Percentiles rank a stretch among this genome's conserved stretches.
Conservation (phyloP, 192 early-diverging fungal genomes). For the Geosiphon pyriformis region DNA sequence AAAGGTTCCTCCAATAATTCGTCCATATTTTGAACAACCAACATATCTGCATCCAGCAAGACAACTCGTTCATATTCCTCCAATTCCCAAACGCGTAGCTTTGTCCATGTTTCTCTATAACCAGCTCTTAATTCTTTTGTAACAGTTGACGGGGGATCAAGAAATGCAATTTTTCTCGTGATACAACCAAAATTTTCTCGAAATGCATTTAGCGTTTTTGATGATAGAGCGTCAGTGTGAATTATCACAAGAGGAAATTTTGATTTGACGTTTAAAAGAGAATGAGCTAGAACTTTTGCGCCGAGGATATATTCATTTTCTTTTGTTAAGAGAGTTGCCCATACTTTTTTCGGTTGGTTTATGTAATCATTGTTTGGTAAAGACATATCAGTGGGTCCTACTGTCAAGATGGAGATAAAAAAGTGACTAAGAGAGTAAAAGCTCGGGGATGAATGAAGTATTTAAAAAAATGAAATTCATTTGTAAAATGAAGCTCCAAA, state of each 20-base stretch:
- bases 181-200: conserved; percentile 12
- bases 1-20: conserved; percentile 47
- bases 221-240: conserved; percentile 7
- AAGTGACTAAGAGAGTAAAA: too few species aligned
- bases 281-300: conserved; percentile 20
- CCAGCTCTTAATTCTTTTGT: not conserved
- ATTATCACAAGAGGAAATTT: conserved; percentile 20
- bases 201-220: not conserved
- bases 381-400: too few species aligned
- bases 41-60: conserved; percentile 68
- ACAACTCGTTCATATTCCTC: conserved; percentile 48
- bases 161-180: conserved; percentile 1
- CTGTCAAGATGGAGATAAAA: too few species aligned
- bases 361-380: too few species aligned
- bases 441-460: too few species aligned
- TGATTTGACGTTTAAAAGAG: conserved; percentile 19
- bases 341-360: too few species aligned
- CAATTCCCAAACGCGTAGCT: conserved; percentile 63
- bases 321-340: not conserved
- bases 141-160: conserved; percentile 2
- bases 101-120: conserved; percentile 49
- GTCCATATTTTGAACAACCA: conserved; percentile 59
- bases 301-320: not conserved
- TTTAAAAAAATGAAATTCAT: too few species aligned
- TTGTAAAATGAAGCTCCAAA: too few species aligned